Evolutionary conservation across 2,329 filamentous ascomycete species (phyloP), one percentile per base, ranked within the genome.

Genomic region (Arthroderma sp.): DNA sequence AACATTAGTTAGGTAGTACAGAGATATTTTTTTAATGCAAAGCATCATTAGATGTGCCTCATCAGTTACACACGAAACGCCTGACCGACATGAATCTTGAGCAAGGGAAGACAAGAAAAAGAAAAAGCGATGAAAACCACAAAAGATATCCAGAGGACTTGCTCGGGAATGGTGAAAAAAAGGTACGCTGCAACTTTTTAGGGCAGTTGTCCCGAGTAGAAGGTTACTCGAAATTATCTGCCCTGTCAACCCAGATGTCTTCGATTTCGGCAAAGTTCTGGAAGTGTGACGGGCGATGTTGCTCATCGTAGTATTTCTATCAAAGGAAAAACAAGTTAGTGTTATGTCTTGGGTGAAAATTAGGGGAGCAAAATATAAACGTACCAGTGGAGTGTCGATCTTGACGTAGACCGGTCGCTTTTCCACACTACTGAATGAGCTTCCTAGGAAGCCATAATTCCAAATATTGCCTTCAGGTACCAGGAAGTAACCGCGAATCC

Each of bases 401-500:
- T 91, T 91, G 55, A 96, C 88, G 55, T 87, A 83, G 37, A 95
- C 77, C 3, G 81, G 75, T 69, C 86, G 85, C 79, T 95, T 96
- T 69, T 94, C 87, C 51, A 94, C 75, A 36, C 80, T 80, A 9
- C 81, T 80, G 60, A 96, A 98, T 0, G 80, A 80, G 52, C 81
- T 86, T 45, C 91, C 91, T 80, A 96, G 86, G 73, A 98, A 98
- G 63, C 84, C 91, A 70, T 95, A 98, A 66, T 98, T 98, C 91
- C 91, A 98, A 49, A 83, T 74, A 50, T 80, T 81, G 44, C 82
- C 81, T 58, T 95, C 88, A 0, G 91, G 91, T 22, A 96, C 87
- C 45, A 98, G 70, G 78, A 98, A 98, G 71, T 88, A 96, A 29
- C 91, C 93, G 54, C 84, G 79, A 62, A 95, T 94, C 63, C 88